A percentile compares a stretch with the other conserved stretches of the same genome.
These are phyloP conservation scores for Oxytropis ochrocephala DNA, from an alignment of 306 rosid genomes.

Conservation along the genomic window DNA sequence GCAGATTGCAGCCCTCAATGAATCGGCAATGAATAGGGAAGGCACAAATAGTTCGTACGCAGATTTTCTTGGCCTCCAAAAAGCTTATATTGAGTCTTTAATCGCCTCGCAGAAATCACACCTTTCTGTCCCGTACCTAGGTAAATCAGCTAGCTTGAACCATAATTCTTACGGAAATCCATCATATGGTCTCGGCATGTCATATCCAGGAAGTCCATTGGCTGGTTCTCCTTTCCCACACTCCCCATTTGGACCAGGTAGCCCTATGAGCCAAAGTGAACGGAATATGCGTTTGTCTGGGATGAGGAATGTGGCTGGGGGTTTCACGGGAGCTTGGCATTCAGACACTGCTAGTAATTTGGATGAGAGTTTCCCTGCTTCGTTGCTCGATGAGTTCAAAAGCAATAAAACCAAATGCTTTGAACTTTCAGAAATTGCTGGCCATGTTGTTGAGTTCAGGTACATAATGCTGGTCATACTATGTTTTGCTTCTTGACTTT, in stretches of 20 bases:
- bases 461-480: slow-evolving; percentile 19
- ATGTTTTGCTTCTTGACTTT: slow-evolving; percentile 12
- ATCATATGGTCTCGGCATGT: slow-evolving; percentile 37
- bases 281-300: slow-evolving; percentile 54
- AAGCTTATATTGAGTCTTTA: slow-evolving; percentile 66
- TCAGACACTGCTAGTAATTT: slow-evolving; percentile 51
- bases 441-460: slow-evolving; percentile 78
- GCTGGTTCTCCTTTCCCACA: slow-evolving; percentile 61
- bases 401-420: slow-evolving; percentile 79
- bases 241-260: slow-evolving; percentile 72
- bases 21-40: slow-evolving; percentile 58
- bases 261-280: slow-evolving; percentile 81
- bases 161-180: slow-evolving; percentile 52
- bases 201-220: slow-evolving; percentile 86
- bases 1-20: slow-evolving; percentile 68
- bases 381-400: slow-evolving; percentile 85
- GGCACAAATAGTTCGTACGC: slow-evolving; percentile 48
- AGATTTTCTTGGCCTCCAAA: slow-evolving; percentile 61
- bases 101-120: slow-evolving; percentile 63
- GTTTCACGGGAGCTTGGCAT: slow-evolving; percentile 75
- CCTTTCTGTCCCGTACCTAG: slow-evolving; percentile 48
- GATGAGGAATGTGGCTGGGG: slow-evolving; percentile 54
- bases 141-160: slow-evolving; percentile 56
- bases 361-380: slow-evolving; percentile 64
- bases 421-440: slow-evolving; percentile 77